Evolutionary conservation across 1,284 basidiomycete species (phyloP), one percentile per base, ranked within the genome.

Genomic region (Hypsizygus ulmarius): DNA sequence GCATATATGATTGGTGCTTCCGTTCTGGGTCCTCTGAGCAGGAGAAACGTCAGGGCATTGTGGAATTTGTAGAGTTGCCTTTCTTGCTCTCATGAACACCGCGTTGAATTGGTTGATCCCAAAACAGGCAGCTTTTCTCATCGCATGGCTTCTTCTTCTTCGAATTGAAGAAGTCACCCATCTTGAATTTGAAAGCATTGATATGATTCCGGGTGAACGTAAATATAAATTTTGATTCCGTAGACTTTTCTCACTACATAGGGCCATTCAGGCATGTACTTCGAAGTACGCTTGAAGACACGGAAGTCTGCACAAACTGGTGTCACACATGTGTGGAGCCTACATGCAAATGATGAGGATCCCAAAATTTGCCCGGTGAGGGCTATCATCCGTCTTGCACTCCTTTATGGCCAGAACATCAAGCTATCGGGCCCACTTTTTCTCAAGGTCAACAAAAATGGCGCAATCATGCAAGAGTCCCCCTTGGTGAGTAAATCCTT

Each of bases 71-170:
- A 30, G 21, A 25, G 21, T 7, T 5, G 57, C 15, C 16, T 49
- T 19, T 32, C 19, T 19, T 30, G 30, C 43, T 27, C 14, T 11
- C 11, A 14, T 8, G 10, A 29, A 10, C 32, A 11, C 37, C 11
- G 14, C 43, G 19, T 19, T 46, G n/a, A 19, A 21, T 30, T 36
- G n/a, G 8, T 43, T 49, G 21, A 25, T 25, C 7, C 21, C 21
- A 25, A 25, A 25, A 3, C 25, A 60, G 55, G 33, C 50, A 27
- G 46, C 47, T 1, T 59, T 59, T 41, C 43, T 60, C 9, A 50
- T 60, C 42, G 57, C 53, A 32, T 60, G 55, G 53, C 49, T 59
- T 25, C 35, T 59, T 18, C 19, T 60, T 25, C 49, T 59, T 25
- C 50, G 53, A 5, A 37, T 51, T 25, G 56, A 57, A 14, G 59